Percentiles rank a stretch among this genome's conserved stretches.
Conservation (phyloP, 768 basidiomycete species). For the Pleurotus platypus region DNA sequence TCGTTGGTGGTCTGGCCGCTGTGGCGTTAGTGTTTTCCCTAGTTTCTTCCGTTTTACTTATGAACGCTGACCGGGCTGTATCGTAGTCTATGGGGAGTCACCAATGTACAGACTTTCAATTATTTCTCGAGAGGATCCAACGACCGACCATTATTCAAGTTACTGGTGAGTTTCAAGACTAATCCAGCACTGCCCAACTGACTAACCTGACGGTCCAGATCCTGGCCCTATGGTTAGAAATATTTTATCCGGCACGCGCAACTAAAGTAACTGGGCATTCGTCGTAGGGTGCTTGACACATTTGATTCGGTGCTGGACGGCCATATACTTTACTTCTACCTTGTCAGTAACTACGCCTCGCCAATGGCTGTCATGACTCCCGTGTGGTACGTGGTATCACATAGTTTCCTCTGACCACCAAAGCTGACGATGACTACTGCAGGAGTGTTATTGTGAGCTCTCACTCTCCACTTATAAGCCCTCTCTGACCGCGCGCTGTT, state of each 20-base stretch:
- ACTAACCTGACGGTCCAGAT: slow-evolving; percentile 20
- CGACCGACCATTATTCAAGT: slow-evolving; percentile 30
- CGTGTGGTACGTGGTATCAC: slow-evolving; percentile 41
- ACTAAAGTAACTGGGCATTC: neutral
- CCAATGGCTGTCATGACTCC: slow-evolving; percentile 37
- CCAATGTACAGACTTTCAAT: slow-evolving; percentile 49
- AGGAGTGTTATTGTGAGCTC: slow-evolving; percentile 51
- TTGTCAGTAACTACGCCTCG: slow-evolving; percentile 52
- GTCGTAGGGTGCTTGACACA: slow-evolving; percentile 46
- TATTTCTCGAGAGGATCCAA: slow-evolving; percentile 39
- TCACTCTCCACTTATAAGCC: neutral
- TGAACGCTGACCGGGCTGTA: neutral
- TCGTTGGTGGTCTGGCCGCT: slow-evolving; percentile 50
- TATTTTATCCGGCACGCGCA: no score
- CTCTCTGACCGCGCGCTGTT: neutral
- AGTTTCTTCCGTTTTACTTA: slow-evolving; percentile 2
- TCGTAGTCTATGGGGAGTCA: slow-evolving; percentile 55
- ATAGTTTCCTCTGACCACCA: neutral
- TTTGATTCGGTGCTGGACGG: slow-evolving; percentile 49
- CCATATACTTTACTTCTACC: slow-evolving; percentile 57
- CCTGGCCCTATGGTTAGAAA: slow-evolving; percentile 29
- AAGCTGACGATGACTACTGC: neutral
- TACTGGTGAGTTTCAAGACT: slow-evolving; percentile 26
- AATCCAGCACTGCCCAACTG: neutral
- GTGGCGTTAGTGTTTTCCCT: slow-evolving; percentile 38